These are phyloP conservation scores for Peronospora destructor DNA, from an alignment of 352 stramenopile genomes.

Conservation along the genomic window DNA sequence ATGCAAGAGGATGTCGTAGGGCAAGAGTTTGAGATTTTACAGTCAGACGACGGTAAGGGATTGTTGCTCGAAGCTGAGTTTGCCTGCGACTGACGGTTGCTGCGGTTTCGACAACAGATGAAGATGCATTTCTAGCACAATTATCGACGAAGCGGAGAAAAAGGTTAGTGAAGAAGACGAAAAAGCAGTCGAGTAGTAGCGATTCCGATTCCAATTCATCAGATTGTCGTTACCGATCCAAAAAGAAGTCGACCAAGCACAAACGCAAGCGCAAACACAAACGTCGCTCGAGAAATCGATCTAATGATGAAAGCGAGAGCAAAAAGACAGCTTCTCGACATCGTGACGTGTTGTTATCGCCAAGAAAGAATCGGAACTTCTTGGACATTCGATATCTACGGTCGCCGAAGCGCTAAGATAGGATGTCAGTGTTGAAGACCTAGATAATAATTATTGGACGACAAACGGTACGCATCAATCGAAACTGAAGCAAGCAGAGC, in stretches of 20 bases:
- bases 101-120: slow-evolving; percentile 11
- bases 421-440: not conserved
- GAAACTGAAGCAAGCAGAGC: not conserved
- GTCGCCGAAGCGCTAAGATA: not conserved
- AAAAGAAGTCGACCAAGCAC: slow-evolving; percentile 31
- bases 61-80: not conserved
- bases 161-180: slow-evolving; percentile 48
- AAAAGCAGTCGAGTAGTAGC: slow-evolving; percentile 23
- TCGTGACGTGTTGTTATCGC: slow-evolving; percentile 10
- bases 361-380: not conserved
- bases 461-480: not conserved
- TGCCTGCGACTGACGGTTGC: slow-evolving; percentile 2
- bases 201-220: slow-evolving; percentile 14
- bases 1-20: slow-evolving; percentile 36
- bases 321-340: not conserved
- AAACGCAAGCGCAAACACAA: slow-evolving; percentile 25
- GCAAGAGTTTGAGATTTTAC: slow-evolving; percentile 59
- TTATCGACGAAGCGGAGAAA: slow-evolving; percentile 71
- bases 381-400: not conserved
- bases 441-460: not conserved
- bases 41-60: slow-evolving; percentile 45
- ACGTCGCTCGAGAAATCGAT: slow-evolving; percentile 11
- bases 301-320: slow-evolving; percentile 5
- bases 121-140: slow-evolving; percentile 36
- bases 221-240: slow-evolving; percentile 10